phyloP scores from a whole-genome alignment of 345 rosid species.

The Cardamine resedifolia region DNA sequence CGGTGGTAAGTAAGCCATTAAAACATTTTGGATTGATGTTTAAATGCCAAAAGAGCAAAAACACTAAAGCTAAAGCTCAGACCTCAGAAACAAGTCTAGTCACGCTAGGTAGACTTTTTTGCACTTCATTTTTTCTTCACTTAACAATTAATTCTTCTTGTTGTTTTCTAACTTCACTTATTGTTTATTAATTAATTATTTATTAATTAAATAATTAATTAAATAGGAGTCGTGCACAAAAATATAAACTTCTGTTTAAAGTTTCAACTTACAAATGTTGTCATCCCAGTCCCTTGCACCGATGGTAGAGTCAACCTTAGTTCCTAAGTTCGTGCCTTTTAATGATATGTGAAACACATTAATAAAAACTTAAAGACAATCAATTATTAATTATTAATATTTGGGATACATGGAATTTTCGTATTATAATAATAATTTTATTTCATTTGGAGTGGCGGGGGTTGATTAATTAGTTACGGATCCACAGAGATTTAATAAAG shows the following conservation, averaged over 20 bases:
- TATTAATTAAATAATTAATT: background rate
- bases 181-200: constrained; percentile 1
- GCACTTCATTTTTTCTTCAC: background rate
- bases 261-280: constrained; percentile 1
- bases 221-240: background rate
- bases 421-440: background rate
- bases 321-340: background rate
- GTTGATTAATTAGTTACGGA: background rate
- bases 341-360: background rate
- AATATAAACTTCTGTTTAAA: background rate
- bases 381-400: background rate
- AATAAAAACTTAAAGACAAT: background rate
- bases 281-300: background rate
- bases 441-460: background rate
- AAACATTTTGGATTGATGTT: constrained; percentile 5
- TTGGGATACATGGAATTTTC: background rate
- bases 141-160: background rate
- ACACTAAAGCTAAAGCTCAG: background rate
- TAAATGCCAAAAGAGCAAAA: background rate
- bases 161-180: background rate
- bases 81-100: background rate
- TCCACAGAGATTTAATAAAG: background rate
- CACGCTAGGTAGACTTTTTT: background rate
- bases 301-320: background rate
- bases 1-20: constrained; percentile 1